Evolutionary conservation across 805 yeast genomes (phyloP), one percentile per base, ranked within the genome.

Genomic region (Metschnikowia lachancei): DNA sequence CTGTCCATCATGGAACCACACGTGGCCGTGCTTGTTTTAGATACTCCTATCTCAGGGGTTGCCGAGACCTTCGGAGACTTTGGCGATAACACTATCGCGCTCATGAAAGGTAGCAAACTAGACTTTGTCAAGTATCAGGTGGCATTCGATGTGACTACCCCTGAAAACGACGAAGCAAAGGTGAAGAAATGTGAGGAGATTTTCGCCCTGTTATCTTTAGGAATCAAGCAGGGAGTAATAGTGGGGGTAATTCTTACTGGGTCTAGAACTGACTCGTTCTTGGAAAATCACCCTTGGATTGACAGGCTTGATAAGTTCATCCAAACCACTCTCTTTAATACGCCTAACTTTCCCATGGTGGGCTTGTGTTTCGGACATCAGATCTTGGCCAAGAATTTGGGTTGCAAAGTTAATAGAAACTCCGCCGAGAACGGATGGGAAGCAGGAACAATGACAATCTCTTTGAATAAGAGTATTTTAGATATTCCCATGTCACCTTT

Each of bases 361-460:
- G 95, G 95, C 3, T 69, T 89, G 35, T 89, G 97, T 63, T 89
- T 88, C 61, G 97, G 96, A 5, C 97, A 90, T 64, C 97, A 89
- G 61, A 73, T 87, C 19, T 63, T 89, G 13, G 83, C 81, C 1
- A 76, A 84, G 43, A 81, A 85, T 6, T 62, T 87, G 37, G 92
- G 88, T 2, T 76, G 78, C 19, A 65, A 64, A 38, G 85, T 85
- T 3, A 77, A 66, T 10, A 68, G 80, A 47, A 85, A 81, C 61
- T 39, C 54, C 6, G 45, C 61, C 9, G 74, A 74, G 1, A 53
- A 64, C 37, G 94, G 94, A 1, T 82, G 90, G 85, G 97, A 90
- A 63, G 67, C 77, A 19, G 91, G 95, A 0, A 69, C 78, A 4
- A 69, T 76, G 12, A 67, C 76, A 29, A 68, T 87, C 12, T 49